A percentile compares a stretch with the other conserved stretches of the same genome.
Evolutionary conservation across 2,329 filamentous ascomycete species (phyloP).

Genomic region (Arthrinium puccinioides): DNA sequence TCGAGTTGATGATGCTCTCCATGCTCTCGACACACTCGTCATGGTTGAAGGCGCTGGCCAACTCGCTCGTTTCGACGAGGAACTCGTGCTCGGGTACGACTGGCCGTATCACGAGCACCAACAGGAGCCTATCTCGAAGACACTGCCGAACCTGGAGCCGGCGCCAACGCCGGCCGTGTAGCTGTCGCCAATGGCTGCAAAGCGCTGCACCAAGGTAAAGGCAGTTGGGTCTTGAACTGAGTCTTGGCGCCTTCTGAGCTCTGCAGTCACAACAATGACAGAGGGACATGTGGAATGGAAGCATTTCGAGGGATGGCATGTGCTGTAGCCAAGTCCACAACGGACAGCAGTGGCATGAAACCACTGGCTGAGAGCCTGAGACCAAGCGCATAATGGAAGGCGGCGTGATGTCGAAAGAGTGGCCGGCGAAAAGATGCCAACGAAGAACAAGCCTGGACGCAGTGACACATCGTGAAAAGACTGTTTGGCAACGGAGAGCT

Average conservation of each 20-base stretch:
- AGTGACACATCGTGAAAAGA: neutral
- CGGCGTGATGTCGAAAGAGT: neutral
- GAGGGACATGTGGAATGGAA: neutral
- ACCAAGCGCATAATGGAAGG: neutral
- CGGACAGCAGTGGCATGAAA: neutral
- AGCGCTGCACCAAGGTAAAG: slow-evolving; percentile 21
- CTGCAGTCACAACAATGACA: slow-evolving; percentile 2
- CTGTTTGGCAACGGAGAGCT: neutral
- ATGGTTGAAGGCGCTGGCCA: neutral
- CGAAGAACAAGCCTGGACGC: neutral
- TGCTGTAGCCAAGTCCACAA: neutral
- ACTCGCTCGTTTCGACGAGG: neutral
- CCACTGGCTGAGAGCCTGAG: neutral
- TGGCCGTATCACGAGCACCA: slow-evolving; percentile 21
- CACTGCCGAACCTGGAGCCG: slow-evolving; percentile 12
- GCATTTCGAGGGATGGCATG: slow-evolving; percentile 1
- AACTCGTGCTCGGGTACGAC: slow-evolving; percentile 14
- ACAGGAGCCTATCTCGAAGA: slow-evolving; percentile 10
- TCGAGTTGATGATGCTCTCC: neutral
- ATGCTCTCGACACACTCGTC: neutral
- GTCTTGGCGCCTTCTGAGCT: slow-evolving; percentile 1
- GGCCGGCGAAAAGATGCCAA: neutral
- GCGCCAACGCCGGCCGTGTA: slow-evolving; percentile 29
- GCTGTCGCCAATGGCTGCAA: slow-evolving; percentile 29
- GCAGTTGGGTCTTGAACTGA: slow-evolving; percentile 6